These are phyloP conservation scores for Fraxinus sp. DNA, from an alignment of 305 asterid genomes.

Conservation along the genomic window DNA sequence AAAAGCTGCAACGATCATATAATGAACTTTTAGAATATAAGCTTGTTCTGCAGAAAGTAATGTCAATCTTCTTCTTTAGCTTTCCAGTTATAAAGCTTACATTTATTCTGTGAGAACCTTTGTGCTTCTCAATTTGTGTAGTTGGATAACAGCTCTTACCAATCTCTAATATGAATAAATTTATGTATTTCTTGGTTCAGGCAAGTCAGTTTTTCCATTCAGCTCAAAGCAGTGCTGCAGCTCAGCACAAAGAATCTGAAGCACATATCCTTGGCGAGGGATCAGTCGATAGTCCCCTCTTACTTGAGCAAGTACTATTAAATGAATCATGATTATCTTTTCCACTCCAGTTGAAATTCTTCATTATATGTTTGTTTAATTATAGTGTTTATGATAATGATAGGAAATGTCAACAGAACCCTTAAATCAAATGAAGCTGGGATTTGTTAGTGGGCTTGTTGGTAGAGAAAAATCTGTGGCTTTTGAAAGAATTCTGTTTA, in stretches of 20 bases:
- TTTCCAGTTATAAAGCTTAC: background rate
- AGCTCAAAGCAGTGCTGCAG: constrained; percentile 45
- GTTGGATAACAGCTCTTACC: background rate
- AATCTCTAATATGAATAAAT: background rate
- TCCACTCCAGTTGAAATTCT: background rate
- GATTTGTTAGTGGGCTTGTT: constrained; percentile 55
- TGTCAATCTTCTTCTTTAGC: background rate
- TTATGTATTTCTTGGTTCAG: constrained; percentile 32
- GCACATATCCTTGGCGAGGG: constrained; percentile 39
- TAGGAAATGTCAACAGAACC: constrained; percentile 50
- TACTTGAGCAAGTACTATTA: constrained; percentile 48
- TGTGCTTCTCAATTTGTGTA: constrained; percentile 2
- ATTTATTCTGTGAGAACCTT: background rate
- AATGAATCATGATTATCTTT: constrained; percentile 3
- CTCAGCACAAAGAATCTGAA: constrained; percentile 44
- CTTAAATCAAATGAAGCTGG: constrained; percentile 54
- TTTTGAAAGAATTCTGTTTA: constrained; percentile 60
- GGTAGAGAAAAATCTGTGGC: constrained; percentile 49
- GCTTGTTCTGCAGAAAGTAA: constrained; percentile 57
- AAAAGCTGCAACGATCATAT: constrained; percentile 46
- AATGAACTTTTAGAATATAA: constrained; percentile 59
- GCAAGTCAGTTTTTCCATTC: constrained; percentile 58
- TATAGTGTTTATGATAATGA: constrained; percentile 13
- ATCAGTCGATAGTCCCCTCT: constrained; percentile 56
- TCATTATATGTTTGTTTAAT: background rate